Conservation (phyloP, 164 flowering plant species). For the Buxus sempervirens region DNA sequence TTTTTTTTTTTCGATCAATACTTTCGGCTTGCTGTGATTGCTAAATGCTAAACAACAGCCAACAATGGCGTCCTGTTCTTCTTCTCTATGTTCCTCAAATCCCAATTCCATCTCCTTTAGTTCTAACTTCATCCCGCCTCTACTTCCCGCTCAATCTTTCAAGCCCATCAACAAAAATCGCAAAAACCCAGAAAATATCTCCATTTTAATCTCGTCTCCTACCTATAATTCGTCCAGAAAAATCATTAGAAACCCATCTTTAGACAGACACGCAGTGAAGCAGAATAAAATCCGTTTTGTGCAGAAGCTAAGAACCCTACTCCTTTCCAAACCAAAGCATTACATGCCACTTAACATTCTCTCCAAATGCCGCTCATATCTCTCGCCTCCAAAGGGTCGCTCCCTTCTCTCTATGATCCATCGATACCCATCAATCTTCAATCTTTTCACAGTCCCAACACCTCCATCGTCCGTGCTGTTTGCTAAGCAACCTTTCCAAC, state of each 20-base stretch:
- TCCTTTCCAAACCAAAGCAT: slow-evolving; percentile 87
- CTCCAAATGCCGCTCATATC: slow-evolving; percentile 75
- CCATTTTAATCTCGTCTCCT: not conserved
- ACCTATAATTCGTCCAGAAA: slow-evolving; percentile 30
- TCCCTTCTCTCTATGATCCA: slow-evolving; percentile 67
- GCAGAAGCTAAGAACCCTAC: slow-evolving; percentile 73
- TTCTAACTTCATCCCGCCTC: slow-evolving; percentile 12
- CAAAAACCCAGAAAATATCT: not conserved
- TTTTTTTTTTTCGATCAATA: too few relatives aligned
- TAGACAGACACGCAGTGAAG: slow-evolving; percentile 66
- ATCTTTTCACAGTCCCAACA: slow-evolving; percentile 56
- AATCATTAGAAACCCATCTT: slow-evolving; percentile 43
- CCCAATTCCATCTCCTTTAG: slow-evolving; percentile 4
- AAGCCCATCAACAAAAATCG: not conserved
- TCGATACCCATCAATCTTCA: slow-evolving; percentile 81
- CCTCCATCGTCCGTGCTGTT: slow-evolving; percentile 32
- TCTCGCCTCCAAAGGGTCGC: slow-evolving; percentile 48
- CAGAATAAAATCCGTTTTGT: slow-evolving; percentile 74
- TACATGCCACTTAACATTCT: slow-evolving; percentile 62
- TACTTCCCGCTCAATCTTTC: not conserved
- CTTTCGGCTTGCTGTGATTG: too few relatives aligned
- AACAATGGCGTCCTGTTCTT: slow-evolving; percentile 2
- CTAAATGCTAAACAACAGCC: not conserved
- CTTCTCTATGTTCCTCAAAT: not conserved
- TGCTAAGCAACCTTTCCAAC: slow-evolving; percentile 31